These are phyloP conservation scores for Kwoniella newhampshirensis DNA, from an alignment of 768 basidiomycete genomes.

Conservation along the genomic window DNA sequence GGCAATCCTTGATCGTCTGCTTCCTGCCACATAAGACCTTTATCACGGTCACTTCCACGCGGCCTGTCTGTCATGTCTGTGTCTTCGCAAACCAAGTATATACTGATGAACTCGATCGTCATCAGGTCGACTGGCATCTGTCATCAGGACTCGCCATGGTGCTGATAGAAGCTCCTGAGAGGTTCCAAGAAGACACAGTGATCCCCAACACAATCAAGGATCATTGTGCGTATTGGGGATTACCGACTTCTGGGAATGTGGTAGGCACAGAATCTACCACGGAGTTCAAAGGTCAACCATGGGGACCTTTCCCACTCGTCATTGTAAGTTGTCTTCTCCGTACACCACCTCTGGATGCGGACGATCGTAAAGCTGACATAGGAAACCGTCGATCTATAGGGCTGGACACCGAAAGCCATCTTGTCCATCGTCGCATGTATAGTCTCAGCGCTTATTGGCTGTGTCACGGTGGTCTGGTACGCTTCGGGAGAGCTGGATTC, in stretches of 20 bases:
- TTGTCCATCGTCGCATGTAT: slow-evolving; percentile 63
- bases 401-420: slow-evolving; percentile 55
- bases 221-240: slow-evolving; percentile 68
- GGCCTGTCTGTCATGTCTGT: no score
- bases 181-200: slow-evolving; percentile 60
- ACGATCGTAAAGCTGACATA: not conserved
- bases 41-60: no score
- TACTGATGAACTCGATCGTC: no score
- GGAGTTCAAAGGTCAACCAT: slow-evolving; percentile 65
- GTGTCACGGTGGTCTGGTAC: slow-evolving; percentile 84
- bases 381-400: slow-evolving; percentile 26
- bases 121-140: slow-evolving; percentile 53
- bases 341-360: no score
- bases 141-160: slow-evolving; percentile 72
- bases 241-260: slow-evolving; percentile 75
- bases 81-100: no score
- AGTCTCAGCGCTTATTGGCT: slow-evolving; percentile 77
- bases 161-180: slow-evolving; percentile 76
- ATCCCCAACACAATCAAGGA: slow-evolving; percentile 65
- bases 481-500: slow-evolving; percentile 72
- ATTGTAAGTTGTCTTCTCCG: slow-evolving; percentile 56
- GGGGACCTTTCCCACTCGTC: slow-evolving; percentile 69
- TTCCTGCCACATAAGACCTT: no score
- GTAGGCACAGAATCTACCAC: slow-evolving; percentile 71
- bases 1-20: no score